Evolutionary conservation across 345 rosid genomes (phyloP), one percentile per base, ranked within the genome.

Genomic region (Arabidopsis suecica): DNA sequence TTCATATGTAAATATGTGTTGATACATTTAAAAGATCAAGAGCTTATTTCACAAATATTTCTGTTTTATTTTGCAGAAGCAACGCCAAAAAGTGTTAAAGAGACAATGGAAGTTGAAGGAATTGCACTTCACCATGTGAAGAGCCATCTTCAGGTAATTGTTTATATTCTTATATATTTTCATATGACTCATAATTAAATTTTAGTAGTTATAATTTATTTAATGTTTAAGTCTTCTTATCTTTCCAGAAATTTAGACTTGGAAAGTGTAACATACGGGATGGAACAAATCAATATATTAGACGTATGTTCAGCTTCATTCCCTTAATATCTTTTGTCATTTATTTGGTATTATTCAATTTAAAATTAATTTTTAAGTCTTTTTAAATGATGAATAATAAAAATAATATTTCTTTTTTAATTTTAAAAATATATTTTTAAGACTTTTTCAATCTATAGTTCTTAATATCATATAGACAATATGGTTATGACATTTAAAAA

Each of bases 101-200:
- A 69, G 6, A 42, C 5, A 5, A 76, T 76, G 74, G 34, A 76
- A 53, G 69, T 76, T 10, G 79, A 76, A 69, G 79, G 79, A 53
- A 61, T 76, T 69, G 40, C 69, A 61, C 58, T 76, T 53, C 74
- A 76, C 64, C 79, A 76, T 68, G 79, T 76, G 16, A 76, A 76
- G 57, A 76, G 79, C 50, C 79, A 69, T 69, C 74, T 76, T 42
- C 79, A 76, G 63, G 79, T 76, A 10, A 68, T 13, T 33, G 20
- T 36, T 20, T 13, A 45, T 12, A 13, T 38, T 50, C 4, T 1
- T 34, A 53, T 30, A 6, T 50, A 23, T 53, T 13, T 41, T 41
- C 11, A 18, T 28, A 28, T 59, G 6, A 9, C 33, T 30, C 41
- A 4, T 25, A 14, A 36, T 37, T 37, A 25, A 5, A 6, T 47